These are phyloP conservation scores for Fusarium sp. DNA, from an alignment of 2,329 filamentous ascomycete species.

Conservation along the genomic window DNA sequence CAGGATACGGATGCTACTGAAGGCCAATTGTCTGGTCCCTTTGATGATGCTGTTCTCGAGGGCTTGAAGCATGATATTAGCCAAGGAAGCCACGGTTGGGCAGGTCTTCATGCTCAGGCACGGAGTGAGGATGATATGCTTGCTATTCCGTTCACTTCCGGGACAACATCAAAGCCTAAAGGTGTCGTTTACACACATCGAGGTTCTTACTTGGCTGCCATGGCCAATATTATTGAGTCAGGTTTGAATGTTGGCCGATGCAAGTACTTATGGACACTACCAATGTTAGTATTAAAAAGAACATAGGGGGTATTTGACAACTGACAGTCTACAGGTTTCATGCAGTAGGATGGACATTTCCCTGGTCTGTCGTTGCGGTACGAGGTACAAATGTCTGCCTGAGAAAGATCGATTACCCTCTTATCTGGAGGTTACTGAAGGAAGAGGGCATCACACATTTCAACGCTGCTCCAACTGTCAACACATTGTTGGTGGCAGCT, in stretches of 20 bases:
- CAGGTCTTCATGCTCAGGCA: constrained; percentile 75
- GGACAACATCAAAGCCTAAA: constrained; percentile 91
- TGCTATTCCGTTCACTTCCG: constrained; percentile 92
- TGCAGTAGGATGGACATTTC: constrained; percentile 84
- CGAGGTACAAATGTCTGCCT: constrained; percentile 95
- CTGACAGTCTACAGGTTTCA: constrained; percentile 63
- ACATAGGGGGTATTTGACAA: not conserved
- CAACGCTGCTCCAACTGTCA: constrained; percentile 95
- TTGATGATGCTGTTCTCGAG: constrained; percentile 84
- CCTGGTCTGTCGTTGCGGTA: constrained; percentile 92
- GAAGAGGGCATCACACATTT: constrained; percentile 92
- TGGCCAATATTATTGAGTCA: constrained; percentile 90
- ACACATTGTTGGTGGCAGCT: constrained; percentile 87
- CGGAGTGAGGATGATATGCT: constrained; percentile 83
- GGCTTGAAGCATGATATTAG: constrained; percentile 77
- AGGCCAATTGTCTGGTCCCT: constrained; percentile 80
- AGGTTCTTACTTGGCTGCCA: constrained; percentile 83
- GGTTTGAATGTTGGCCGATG: constrained; percentile 81
- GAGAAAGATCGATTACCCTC: constrained; percentile 91
- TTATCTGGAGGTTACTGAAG: constrained; percentile 91
- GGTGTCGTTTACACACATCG: constrained; percentile 93
- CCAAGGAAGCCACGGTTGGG: constrained; percentile 79
- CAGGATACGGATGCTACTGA: constrained; percentile 83
- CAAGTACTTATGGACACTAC: constrained; percentile 90
- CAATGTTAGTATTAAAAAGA: constrained; percentile 75